Evolutionary conservation across 2,329 filamentous ascomycete species (phyloP), one percentile per base, ranked within the genome.

Genomic region (Dothideomycetidae sp.): DNA sequence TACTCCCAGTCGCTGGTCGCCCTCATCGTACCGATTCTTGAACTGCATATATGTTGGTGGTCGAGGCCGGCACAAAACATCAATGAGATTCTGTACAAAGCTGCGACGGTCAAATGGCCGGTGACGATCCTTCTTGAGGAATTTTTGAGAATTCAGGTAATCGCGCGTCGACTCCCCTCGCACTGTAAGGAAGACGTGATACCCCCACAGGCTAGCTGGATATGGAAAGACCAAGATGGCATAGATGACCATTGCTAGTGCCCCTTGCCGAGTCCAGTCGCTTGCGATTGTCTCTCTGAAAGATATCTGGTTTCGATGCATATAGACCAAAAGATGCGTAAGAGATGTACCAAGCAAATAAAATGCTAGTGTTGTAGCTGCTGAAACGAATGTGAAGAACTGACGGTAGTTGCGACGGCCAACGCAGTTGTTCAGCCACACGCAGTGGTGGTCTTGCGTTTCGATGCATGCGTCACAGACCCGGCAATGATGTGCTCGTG

Each of bases 341-440:
- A 94, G 64, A 43, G 75, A 84, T 15, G 80, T 77, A 13, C 68
- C 82, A 18, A 90, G 64, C 31, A 96, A 68, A 50, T 81, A 88
- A 11, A 85, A 53, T 0, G 78, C 71, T 12, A 94, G 68, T 21
- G 94, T 47, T 0, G 83, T 84, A n/a, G 74, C 75, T 10, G 78
- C 75, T 37, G 74, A 75, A 46, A 98, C 77, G 58, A 94, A 98
- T 9, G 81, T 73, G 56, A 96, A 94, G 60, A 98, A 98, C 59
- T 88, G 96, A 45, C 90, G 83, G 62, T 98, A 98, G 62, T 98
- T 98, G 50, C 90, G 82, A 47, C 88, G 79, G 30, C 90, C 90
- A 34, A 98, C 80, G 50, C 90, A 98, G 57, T 98, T 98, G 62
- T 98, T 98, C 45, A 98, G 73, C 90, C 90, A 98, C 11, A 96